Conservation (phyloP, 495 filamentous ascomycete genomes). For the Neurospora pannonica region DNA sequence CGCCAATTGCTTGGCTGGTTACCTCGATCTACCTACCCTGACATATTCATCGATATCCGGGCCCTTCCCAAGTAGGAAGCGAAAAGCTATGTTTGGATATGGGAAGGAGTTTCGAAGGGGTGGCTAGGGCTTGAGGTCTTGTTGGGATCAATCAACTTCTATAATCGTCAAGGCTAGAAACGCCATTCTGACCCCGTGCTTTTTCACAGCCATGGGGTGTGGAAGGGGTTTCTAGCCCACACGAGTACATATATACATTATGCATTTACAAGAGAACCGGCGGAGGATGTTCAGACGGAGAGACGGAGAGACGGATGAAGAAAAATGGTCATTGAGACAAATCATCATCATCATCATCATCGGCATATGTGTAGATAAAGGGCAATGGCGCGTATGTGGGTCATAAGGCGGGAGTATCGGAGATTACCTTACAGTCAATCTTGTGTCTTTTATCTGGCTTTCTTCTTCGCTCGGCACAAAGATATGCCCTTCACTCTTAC, state of each 20-base stretch:
- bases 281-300: too few relatives aligned
- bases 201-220: too few relatives aligned
- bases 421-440: neutral
- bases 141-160: neutral
- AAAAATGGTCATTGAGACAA: too few relatives aligned
- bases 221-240: too few relatives aligned
- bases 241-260: neutral
- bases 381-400: neutral
- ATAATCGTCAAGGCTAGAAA: too few relatives aligned
- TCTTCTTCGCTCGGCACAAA: too few relatives aligned
- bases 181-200: too few relatives aligned
- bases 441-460: neutral
- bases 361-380: neutral
- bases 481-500: neutral
- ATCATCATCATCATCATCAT: neutral
- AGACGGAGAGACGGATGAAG: neutral
- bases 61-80: neutral
- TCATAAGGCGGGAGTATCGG: neutral
- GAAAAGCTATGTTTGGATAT: neutral
- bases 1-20: neutral
- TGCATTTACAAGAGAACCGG: neutral
- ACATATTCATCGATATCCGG: neutral
- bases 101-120: too few relatives aligned
- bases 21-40: neutral
- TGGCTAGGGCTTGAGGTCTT: too few relatives aligned